Evolutionary conservation across 192 early-diverging fungal species (phyloP), one percentile per base, ranked within the genome.

Genomic region (Coemansia sp.): DNA sequence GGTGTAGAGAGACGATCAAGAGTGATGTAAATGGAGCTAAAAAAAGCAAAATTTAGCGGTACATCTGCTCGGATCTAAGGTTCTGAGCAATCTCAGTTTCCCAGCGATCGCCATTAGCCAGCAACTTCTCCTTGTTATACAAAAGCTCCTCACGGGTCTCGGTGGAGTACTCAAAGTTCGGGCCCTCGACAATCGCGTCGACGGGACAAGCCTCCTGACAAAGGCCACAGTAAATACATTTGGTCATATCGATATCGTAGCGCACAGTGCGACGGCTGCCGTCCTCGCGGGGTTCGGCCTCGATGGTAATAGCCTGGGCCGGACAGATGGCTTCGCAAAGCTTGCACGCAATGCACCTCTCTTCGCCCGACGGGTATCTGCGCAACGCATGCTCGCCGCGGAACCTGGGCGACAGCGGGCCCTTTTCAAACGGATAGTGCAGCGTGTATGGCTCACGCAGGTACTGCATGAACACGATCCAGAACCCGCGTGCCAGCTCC

Each of bases 211-310:
- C 94, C 71, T 96, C 94, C 83, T 97, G 95, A 83, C 96, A 98
- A 83, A 98, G 90, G 60, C 96, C 96, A 80, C 96, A 98, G 87
- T 95, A 96, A 74, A 92, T 92, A 83, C 93, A 94, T 87, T 98
- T 98, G 64, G 97, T 97, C 97, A 97, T 97, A 76, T 98, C 97
- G 72, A 98, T 98, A 85, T 98, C 97, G 76, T 98, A 98, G 57
- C 97, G 89, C 26, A 95, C 97, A 21, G 97, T 98, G 56, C 95
- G 90, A 72, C 97, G 88, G 37, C 89, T 89, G 44, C 93, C 97
- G 76, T 98, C 97, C 67, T 95, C 92, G 74, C 97, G 91, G 37
- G 92, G 92, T 82, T 98, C 95, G 26, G 93, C 92, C 83, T 98
- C 97, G 61, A 98, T 98, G 3, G 97, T 98, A 71, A 98, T 98